Percentiles rank a stretch among this genome's conserved stretches.
Evolutionary conservation across 257 asterid species (phyloP).

Genomic region (Mitragyna speciosa): DNA sequence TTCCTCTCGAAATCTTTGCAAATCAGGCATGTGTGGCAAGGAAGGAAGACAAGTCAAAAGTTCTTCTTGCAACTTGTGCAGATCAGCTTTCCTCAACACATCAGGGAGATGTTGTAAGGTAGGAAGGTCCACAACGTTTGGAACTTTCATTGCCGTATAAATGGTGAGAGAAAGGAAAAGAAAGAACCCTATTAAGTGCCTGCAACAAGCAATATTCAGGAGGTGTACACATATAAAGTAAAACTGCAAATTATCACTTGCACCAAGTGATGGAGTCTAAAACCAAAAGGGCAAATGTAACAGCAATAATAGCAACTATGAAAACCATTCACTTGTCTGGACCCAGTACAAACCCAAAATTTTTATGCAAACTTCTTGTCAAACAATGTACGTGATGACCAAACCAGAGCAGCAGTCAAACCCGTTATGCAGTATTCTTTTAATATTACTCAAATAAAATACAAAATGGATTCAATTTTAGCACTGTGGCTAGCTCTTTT

Average conservation of each 20-base stretch:
- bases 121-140: conserved; percentile 66
- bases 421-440: neutral
- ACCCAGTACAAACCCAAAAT: neutral
- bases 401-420: neutral
- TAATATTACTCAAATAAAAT: neutral
- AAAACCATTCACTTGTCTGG: neutral
- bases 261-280: neutral
- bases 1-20: conserved; percentile 61
- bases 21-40: conserved; percentile 71
- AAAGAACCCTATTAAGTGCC: conserved; percentile 99
- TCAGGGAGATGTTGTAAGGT: conserved; percentile 57
- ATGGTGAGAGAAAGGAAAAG: conserved; percentile 83
- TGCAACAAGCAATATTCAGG: conserved; percentile 34
- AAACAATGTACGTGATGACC: neutral
- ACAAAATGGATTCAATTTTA: neutral
- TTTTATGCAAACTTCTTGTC: neutral
- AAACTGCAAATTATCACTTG: neutral
- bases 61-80: conserved; percentile 62
- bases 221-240: neutral
- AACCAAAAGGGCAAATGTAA: neutral
- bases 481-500: neutral
- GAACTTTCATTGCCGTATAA: conserved; percentile 82
- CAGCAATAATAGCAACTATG: neutral
- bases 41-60: conserved; percentile 75
- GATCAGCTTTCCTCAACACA: conserved; percentile 70